Percentiles rank a stretch among this genome's conserved stretches.
phyloP scores from a whole-genome alignment of 1,284 basidiomycete species.

The Heliocybe sulcata region DNA sequence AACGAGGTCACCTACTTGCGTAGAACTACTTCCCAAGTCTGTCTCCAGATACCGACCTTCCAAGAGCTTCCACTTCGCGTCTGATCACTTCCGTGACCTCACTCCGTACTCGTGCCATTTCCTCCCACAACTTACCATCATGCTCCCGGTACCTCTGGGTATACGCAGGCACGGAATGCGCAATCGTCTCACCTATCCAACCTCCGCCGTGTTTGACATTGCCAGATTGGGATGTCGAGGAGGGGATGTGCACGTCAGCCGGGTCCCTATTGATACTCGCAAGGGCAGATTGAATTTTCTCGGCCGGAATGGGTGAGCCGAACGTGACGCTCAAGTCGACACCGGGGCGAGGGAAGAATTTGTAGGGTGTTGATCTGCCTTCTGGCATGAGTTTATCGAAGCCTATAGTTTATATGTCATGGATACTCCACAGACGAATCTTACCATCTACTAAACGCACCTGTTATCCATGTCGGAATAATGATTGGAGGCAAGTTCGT shows the following conservation, averaged over 20 bases:
- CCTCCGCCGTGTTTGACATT: constrained; percentile 3
- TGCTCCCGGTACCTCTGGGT: constrained; percentile 8
- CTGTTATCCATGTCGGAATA: constrained; percentile 92
- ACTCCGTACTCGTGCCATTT: constrained; percentile 36
- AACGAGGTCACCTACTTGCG: neutral
- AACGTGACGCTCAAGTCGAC: constrained; percentile 65
- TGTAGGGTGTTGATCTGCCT: constrained; percentile 63
- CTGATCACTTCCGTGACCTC: constrained; percentile 54
- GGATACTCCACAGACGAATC: neutral
- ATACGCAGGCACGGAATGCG: constrained; percentile 4
- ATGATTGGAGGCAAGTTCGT: constrained; percentile 66
- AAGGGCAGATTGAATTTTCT: constrained; percentile 29
- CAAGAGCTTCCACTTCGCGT: constrained; percentile 50
- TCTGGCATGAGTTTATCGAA: constrained; percentile 91
- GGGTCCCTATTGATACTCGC: constrained; percentile 1
- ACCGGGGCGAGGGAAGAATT: constrained; percentile 61
- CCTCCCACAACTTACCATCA: constrained; percentile 11
- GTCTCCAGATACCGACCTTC: constrained; percentile 39
- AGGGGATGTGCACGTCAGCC: neutral
- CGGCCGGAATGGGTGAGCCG: constrained; percentile 52
- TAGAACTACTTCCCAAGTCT: constrained; percentile 13
- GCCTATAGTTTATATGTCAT: constrained; percentile 31
- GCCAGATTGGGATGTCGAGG: constrained; percentile 6
- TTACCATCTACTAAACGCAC: constrained; percentile 24
- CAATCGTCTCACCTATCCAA: constrained; percentile 7